Conservation (phyloP, 2,329 filamentous ascomycete species). For the Sordariomycetes sp. region DNA sequence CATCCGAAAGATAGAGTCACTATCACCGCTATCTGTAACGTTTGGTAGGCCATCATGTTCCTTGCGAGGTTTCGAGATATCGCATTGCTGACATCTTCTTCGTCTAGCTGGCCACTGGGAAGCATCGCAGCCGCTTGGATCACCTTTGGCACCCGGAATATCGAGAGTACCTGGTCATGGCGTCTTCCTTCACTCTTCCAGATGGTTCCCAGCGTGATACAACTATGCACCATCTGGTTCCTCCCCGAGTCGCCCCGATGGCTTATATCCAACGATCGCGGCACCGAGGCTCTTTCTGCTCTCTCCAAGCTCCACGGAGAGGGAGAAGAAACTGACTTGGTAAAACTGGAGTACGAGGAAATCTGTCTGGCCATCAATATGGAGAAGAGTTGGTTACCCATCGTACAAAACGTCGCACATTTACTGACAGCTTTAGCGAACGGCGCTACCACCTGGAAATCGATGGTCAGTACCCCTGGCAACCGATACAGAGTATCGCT, state of each 20-base stretch:
- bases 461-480: constrained; percentile 18
- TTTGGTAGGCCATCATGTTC: constrained; percentile 9
- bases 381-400: constrained; percentile 24
- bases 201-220: constrained; percentile 28
- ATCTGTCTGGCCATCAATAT: constrained; percentile 39
- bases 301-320: constrained; percentile 43
- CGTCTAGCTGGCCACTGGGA: constrained; percentile 34
- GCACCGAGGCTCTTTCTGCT: constrained; percentile 38
- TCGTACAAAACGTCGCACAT: too few species aligned
- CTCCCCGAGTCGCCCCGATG: constrained; percentile 55
- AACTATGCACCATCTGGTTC: constrained; percentile 38
- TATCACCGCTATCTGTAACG: constrained; percentile 45
- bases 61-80: not conserved
- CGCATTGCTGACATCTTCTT: not conserved
- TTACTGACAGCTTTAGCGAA: too few species aligned
- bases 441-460: constrained; percentile 21
- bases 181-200: constrained; percentile 20
- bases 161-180: constrained; percentile 26
- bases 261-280: constrained; percentile 43
- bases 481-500: constrained; percentile 25
- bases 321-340: constrained; percentile 30
- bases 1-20: constrained; percentile 44
- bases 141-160: constrained; percentile 30
- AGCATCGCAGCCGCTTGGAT: constrained; percentile 32
- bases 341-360: constrained; percentile 47